phyloP scores from a whole-genome alignment of 768 basidiomycete species.

The Boletus huronensis region DNA sequence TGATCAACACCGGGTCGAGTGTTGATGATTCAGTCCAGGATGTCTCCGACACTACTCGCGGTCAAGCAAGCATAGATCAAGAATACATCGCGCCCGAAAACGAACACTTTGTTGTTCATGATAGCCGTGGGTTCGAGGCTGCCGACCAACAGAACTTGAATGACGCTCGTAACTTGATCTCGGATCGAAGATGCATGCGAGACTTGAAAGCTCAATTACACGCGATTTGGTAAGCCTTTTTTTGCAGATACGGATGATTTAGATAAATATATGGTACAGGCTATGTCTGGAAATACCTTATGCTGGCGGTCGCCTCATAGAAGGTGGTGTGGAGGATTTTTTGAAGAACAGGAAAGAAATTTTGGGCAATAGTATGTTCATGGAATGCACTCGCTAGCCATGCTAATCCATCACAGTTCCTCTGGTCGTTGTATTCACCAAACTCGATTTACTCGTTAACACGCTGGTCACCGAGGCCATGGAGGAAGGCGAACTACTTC shows the following conservation, averaged over 20 bases:
- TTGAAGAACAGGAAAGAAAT: neutral
- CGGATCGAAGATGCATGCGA: neutral
- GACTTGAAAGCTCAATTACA: slow-evolving; percentile 3
- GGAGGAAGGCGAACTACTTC: neutral
- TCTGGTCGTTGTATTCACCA: slow-evolving; percentile 6
- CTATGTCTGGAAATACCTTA: neutral
- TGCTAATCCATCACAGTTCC: neutral
- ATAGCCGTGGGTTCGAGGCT: slow-evolving; percentile 4
- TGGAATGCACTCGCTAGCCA: neutral
- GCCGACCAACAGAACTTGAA: neutral
- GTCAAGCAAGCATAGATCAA: neutral
- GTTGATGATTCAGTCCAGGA: neutral
- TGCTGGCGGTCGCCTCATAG: neutral
- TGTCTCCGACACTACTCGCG: slow-evolving; percentile 1
- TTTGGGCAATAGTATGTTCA: slow-evolving; percentile 7
- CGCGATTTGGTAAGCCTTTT: slow-evolving; percentile 1
- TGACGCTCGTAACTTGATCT: neutral
- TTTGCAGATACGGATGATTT: neutral
- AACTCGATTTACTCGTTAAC: slow-evolving; percentile 3
- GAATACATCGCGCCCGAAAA: neutral
- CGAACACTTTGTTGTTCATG: slow-evolving; percentile 3
- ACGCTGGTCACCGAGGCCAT: neutral
- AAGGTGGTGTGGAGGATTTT: slow-evolving; percentile 2
- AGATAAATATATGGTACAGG: neutral
- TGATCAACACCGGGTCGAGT: neutral